Evolutionary conservation across 169 alveolate species (phyloP).

Genomic region (Eimeria brunetti): DNA sequence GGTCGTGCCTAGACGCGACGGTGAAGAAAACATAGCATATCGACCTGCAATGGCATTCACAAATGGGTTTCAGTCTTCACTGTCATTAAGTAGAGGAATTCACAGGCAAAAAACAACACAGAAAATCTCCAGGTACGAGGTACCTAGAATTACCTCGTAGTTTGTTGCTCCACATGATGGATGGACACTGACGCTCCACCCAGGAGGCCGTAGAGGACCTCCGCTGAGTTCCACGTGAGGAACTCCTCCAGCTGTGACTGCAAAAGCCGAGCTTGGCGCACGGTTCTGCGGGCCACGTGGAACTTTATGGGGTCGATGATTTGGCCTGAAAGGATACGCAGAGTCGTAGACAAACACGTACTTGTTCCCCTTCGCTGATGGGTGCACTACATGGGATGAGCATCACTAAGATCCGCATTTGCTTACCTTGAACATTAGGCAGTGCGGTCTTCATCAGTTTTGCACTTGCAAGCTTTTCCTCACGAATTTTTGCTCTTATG

Average conservation of each 20-base stretch:
- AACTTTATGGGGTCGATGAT: slow-evolving; percentile 74
- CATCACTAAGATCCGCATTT: background rate
- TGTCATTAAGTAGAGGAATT: background rate
- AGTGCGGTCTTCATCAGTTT: slow-evolving; percentile 72
- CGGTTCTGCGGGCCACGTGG: slow-evolving; percentile 78
- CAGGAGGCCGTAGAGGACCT: slow-evolving; percentile 71
- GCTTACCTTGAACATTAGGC: slow-evolving; percentile 78
- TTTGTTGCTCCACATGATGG: slow-evolving; percentile 75
- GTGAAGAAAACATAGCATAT: slow-evolving; percentile 75
- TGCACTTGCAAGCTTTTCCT: slow-evolving; percentile 77
- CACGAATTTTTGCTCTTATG: slow-evolving; percentile 73
- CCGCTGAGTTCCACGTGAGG: slow-evolving; percentile 79
- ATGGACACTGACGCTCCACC: slow-evolving; percentile 78
- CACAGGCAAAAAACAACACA: background rate
- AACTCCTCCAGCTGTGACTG: slow-evolving; percentile 81
- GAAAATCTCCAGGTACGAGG: background rate
- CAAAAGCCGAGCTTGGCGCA: slow-evolving; percentile 73
- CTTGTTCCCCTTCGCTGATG: background rate
- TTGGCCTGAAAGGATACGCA: slow-evolving; percentile 28
- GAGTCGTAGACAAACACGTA: background rate
- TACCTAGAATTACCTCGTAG: slow-evolving; percentile 58
- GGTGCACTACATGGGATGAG: background rate
- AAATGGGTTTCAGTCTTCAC: background rate
- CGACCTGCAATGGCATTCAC: slow-evolving; percentile 56
- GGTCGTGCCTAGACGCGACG: slow-evolving; percentile 68